Evolutionary conservation across 257 asterid species (phyloP), one percentile per base, ranked within the genome.

Genomic region (Solanum paucissectum): DNA sequence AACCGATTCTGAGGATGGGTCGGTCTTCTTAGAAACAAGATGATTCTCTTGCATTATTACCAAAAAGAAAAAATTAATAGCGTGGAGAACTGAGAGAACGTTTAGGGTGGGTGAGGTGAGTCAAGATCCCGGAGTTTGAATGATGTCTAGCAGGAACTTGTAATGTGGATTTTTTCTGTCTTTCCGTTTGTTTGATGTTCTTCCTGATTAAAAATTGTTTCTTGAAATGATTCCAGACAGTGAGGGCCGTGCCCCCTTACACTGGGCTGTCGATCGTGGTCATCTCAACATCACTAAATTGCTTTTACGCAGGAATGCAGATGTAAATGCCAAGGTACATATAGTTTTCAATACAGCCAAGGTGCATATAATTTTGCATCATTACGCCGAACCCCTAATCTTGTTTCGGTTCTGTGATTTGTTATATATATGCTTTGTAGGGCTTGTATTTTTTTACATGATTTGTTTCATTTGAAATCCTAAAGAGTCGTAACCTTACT

Each of bases 241-340:
- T 34, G 99, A 97, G 88, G 99, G 99, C 14, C 96, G 99, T 55
- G 93, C 99, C 52, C 98, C 99, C 69, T 90, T 97, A 90, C 99
- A 97, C 90, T 97, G 99, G 99, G 99, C 99, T 88, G 98, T 97
- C 34, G 99, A 97, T 91, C 98, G 99, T 42, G 99, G 99, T 90
- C 99, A 97, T 92, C 58, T 93, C 90, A 91, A 92, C 71, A 85
- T 91, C 83, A 83, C 95, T 20, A 89, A 89, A 76, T 87, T 96
- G 92, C 98, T 97, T 88, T 89, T 97, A 90, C 90, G 89, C 92
- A 94, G 89, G 91, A 94, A 89, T 75, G 98, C 97, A 32, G 98
- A 97, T 90, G 93, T 96, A 72, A 94, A 97, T 88, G 95, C 94
- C 36, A 91, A 97, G 99, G 99, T 95, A 92, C 85, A 76, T 29